phyloP scores from a whole-genome alignment of 192 early-diverging fungal species.

The Podila epigama region DNA sequence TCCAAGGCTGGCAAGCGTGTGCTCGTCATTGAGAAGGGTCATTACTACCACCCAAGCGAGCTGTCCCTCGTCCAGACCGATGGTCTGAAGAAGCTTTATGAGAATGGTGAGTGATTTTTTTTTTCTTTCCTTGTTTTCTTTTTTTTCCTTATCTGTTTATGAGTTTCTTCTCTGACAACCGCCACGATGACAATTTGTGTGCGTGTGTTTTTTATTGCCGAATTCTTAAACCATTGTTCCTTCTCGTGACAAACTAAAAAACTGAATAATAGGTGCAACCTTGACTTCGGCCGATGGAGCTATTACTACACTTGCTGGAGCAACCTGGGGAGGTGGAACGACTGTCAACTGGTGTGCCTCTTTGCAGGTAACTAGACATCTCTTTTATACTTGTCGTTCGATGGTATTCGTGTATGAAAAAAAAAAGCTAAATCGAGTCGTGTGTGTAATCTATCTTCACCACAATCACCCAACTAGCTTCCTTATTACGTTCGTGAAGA shows the following conservation, averaged over 20 bases:
- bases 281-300: slow-evolving; percentile 60
- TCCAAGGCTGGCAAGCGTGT: slow-evolving; percentile 70
- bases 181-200: too few relatives aligned
- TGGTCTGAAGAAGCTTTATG: slow-evolving; percentile 62
- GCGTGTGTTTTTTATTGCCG: too few relatives aligned
- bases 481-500: slow-evolving; percentile 74
- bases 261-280: slow-evolving; percentile 31
- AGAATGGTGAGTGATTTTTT: slow-evolving; percentile 46
- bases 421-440: slow-evolving; percentile 15
- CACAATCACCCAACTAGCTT: slow-evolving; percentile 32
- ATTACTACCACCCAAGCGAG: slow-evolving; percentile 62
- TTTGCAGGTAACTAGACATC: slow-evolving; percentile 48
- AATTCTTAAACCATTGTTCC: too few relatives aligned
- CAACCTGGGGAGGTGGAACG: slow-evolving; percentile 80
- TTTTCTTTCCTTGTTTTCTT: background rate
- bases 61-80: slow-evolving; percentile 59
- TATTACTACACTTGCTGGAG: slow-evolving; percentile 65
- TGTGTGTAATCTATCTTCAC: slow-evolving; percentile 2
- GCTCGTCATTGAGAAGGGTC: slow-evolving; percentile 77
- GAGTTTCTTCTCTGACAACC: too few relatives aligned
- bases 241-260: too few relatives aligned
- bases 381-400: background rate
- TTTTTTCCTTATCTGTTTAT: too few relatives aligned
- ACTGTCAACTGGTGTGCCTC: slow-evolving; percentile 72
- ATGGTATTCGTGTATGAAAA: background rate